phyloP scores from a whole-genome alignment of 345 rosid genomes.

The Murraya paniculata region DNA sequence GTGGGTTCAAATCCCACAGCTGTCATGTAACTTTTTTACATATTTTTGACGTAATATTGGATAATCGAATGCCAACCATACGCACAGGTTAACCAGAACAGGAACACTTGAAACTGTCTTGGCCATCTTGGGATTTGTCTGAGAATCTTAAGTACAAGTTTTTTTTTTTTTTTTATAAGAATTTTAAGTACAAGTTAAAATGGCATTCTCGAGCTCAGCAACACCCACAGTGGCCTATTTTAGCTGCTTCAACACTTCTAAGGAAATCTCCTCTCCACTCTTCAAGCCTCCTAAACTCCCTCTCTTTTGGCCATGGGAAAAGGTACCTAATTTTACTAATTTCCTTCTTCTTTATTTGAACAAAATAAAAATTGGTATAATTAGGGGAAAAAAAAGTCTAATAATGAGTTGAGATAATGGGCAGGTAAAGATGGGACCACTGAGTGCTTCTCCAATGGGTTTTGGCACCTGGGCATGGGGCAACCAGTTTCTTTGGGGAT shows the following conservation, averaged over 20 bases:
- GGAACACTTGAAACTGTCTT: not conserved
- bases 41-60: no score
- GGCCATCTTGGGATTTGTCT: not conserved
- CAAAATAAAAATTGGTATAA: no score
- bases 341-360: not conserved
- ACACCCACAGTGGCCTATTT: conserved; percentile 20
- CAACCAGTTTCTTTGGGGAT: conserved; percentile 93
- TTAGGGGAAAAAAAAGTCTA: no score
- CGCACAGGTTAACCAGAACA: not conserved
- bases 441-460: conserved; percentile 90
- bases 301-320: conserved; percentile 88
- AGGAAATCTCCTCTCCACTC: conserved; percentile 28
- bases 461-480: conserved; percentile 99
- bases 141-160: not conserved
- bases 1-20: conserved; percentile 99
- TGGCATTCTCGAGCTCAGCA: conserved; percentile 47
- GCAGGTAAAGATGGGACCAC: conserved; percentile 85
- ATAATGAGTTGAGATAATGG: not conserved
- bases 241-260: conserved; percentile 38
- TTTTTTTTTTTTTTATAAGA: no score
- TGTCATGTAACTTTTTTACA: conserved; percentile 39
- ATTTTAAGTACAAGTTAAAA: not conserved
- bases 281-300: conserved; percentile 66
- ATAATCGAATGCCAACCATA: not conserved
- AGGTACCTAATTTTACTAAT: conserved; percentile 25